Base-by-base conservation (phyloP, 2,329 filamentous ascomycete genomes). In the Capronia americana region DNA sequence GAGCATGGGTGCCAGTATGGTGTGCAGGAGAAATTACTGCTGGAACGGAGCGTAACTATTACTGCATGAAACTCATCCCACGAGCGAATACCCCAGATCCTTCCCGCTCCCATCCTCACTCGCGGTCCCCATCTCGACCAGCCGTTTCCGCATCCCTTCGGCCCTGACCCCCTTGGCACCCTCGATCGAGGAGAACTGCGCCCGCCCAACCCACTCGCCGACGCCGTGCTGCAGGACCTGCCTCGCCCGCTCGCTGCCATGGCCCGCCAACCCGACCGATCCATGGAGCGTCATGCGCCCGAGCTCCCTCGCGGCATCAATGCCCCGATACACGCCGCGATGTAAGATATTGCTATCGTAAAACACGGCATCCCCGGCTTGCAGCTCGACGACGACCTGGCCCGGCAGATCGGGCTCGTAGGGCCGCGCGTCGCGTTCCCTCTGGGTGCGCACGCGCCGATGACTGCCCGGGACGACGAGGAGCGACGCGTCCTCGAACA, bases 341-440 rank as follows among this genome's bases (percentile, higher is more conserved):
- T 82, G 80, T 63, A 96, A 77, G 70, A 96, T 96, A 77, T 96
- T 96, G 75, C 93, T 96, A 77, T 96, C 88, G 75, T 96, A 96
- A 74, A 96, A 96, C 50, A 91, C 91, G 17, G 90, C 87, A 78
- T 96, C 92, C 0, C 92, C 92, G 0, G 92, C 84, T 69, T 85
- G 80, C 68, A 96, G 81, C 74, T 81, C 75, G 17, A 96, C 92
- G 3, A 86, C 79, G 14, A 89, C 74, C 80, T 93, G 88, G 0
- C 81, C 86, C 0, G 88, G 87, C 71, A 95, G 72, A 1, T 80
- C 74, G 2, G 79, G 74, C 71, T 89, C 89, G 73, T 87, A 90
- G 0, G 90, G 88, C 23, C 83, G 87, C 0, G 91, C 92, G 6
- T 74, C 77, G 12, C 92, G 83, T 83, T 96, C 93, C 0, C 73